Evolutionary conservation across 495 filamentous ascomycete genomes (phyloP).

Genomic region (Neohortaea acidophila): DNA sequence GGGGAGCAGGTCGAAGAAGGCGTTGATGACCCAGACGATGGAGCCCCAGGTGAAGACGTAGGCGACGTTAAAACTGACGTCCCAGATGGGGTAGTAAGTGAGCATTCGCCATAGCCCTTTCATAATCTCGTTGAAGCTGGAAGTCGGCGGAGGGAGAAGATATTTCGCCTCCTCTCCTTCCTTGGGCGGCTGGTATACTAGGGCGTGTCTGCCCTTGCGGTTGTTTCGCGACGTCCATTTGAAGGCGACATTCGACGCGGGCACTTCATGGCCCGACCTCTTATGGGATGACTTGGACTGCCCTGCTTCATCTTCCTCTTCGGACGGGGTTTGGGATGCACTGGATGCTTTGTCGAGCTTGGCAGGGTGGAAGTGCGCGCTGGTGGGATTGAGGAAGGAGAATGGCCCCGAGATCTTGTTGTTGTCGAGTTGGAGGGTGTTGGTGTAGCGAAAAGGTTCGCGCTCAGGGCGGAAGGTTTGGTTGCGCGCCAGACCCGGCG

Average conservation of each 20-base stretch:
- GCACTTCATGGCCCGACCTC: slow-evolving; percentile 5
- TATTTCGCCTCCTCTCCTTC: slow-evolving; percentile 19
- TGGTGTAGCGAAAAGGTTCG: slow-evolving; percentile 17
- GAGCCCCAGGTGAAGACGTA: slow-evolving; percentile 49
- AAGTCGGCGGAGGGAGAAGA: slow-evolving; percentile 32
- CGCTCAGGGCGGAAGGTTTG: slow-evolving; percentile 17
- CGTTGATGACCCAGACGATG: slow-evolving; percentile 52
- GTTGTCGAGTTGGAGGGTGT: slow-evolving; percentile 16
- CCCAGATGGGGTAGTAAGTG: slow-evolving; percentile 46
- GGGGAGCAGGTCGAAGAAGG: slow-evolving; percentile 52
- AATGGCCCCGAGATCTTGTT: slow-evolving; percentile 28
- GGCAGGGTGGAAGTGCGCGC: slow-evolving; percentile 22
- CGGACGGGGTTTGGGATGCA: not conserved
- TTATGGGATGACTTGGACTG: slow-evolving; percentile 2
- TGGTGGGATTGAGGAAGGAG: slow-evolving; percentile 37
- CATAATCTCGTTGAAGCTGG: slow-evolving; percentile 26
- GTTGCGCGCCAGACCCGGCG: slow-evolving; percentile 19
- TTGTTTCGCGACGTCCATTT: slow-evolving; percentile 55
- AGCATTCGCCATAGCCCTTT: slow-evolving; percentile 41
- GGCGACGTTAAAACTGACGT: slow-evolving; percentile 56
- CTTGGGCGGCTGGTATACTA: slow-evolving; percentile 30
- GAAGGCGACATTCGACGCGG: slow-evolving; percentile 22
- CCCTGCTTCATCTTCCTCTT: slow-evolving; percentile 1
- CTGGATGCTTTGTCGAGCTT: slow-evolving; percentile 13
- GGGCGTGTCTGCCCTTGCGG: slow-evolving; percentile 51